Percentiles rank a stretch among this genome's conserved stretches.
Evolutionary conservation across 2,329 filamentous ascomycete species (phyloP).

Genomic region (Fusarium lyarnte): DNA sequence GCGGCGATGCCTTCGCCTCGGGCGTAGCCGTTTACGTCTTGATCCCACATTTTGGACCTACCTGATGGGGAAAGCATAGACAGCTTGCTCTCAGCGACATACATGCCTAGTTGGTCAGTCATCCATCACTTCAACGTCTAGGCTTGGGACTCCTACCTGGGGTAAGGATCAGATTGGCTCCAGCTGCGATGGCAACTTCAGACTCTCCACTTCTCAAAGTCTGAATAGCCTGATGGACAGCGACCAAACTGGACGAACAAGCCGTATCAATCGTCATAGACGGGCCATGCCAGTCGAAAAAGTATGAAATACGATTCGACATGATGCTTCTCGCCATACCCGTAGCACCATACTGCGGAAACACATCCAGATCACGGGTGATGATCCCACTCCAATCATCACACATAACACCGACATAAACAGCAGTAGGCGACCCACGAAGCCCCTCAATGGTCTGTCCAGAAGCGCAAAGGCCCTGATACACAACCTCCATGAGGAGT

Average conservation of each 20-base stretch:
- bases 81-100: neutral
- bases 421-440: slow-evolving; percentile 6
- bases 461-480: neutral
- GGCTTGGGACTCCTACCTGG: neutral
- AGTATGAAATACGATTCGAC: slow-evolving; percentile 7
- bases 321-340: slow-evolving; percentile 17
- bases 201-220: slow-evolving; percentile 1
- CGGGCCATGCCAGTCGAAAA: slow-evolving; percentile 6
- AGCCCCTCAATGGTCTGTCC: neutral
- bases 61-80: neutral
- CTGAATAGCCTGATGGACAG: slow-evolving; percentile 6
- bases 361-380: neutral
- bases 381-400: neutral
- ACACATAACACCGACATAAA: slow-evolving; percentile 4
- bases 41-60: neutral
- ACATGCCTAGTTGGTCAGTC: neutral
- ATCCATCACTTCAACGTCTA: no score
- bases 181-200: neutral
- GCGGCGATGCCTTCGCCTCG: neutral
- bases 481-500: neutral
- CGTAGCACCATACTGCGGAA: neutral
- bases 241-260: slow-evolving; percentile 5
- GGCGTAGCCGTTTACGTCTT: neutral
- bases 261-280: slow-evolving; percentile 16
- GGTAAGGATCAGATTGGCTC: neutral